phyloP scores from a whole-genome alignment of 2,329 filamentous ascomycete species.

The Botrytis deweyae region DNA sequence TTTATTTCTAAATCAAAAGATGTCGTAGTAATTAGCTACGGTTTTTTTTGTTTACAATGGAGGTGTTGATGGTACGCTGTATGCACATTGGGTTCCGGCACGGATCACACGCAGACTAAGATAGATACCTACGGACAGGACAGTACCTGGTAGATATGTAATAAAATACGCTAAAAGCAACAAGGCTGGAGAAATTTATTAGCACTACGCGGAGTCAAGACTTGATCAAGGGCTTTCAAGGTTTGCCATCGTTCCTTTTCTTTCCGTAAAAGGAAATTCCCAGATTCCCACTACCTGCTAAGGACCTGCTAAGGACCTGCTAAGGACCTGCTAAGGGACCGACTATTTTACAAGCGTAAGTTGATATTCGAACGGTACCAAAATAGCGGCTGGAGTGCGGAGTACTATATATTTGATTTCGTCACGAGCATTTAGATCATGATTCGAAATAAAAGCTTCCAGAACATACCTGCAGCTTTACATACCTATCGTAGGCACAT shows the following conservation, averaged over 20 bases:
- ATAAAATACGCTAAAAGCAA: neutral
- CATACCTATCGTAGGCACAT: neutral
- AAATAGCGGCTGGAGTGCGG: neutral
- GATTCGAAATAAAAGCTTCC: neutral
- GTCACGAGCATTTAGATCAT: neutral
- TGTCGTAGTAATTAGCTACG: neutral
- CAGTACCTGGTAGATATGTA: neutral
- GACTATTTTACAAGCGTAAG: neutral
- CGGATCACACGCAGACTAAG: neutral
- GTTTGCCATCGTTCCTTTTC: neutral
- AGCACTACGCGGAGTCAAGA: neutral
- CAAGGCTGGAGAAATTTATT: neutral
- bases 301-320: neutral
- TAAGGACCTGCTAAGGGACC: neutral
- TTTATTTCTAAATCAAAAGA: neutral
- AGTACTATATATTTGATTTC: neutral
- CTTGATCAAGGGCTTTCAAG: neutral
- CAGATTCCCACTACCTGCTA: neutral
- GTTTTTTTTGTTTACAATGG: neutral
- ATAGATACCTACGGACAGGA: neutral
- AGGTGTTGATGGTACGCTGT: neutral
- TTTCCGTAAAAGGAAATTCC: neutral
- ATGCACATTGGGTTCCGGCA: neutral
- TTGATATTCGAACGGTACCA: neutral
- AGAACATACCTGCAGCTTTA: neutral